phyloP scores from a whole-genome alignment of 257 asterid species.

The Solanum chiquidenum region DNA sequence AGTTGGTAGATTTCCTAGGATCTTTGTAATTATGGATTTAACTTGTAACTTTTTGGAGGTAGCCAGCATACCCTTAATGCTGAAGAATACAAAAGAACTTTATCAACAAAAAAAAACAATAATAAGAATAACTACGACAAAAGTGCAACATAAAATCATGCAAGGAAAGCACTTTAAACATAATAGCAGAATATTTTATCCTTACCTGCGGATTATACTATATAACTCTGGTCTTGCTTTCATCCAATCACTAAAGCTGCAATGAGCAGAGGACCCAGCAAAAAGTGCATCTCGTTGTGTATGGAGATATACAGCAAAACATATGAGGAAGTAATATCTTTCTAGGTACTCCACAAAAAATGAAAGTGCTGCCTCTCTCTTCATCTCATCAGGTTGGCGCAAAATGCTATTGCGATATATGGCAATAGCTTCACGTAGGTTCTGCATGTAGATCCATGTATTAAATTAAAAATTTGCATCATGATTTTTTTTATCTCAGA shows the following conservation, averaged over 20 bases:
- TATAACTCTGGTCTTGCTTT: slow-evolving; percentile 92
- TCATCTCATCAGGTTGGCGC: slow-evolving; percentile 95
- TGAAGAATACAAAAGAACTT: no score
- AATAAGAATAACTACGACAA: not conserved
- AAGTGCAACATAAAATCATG: not conserved
- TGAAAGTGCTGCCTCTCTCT: slow-evolving; percentile 93
- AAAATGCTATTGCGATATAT: slow-evolving; percentile 80
- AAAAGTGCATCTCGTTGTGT: slow-evolving; percentile 67
- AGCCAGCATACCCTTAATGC: no score
- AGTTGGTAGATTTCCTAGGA: no score
- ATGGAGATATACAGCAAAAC: slow-evolving; percentile 92
- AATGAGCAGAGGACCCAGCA: slow-evolving; percentile 43
- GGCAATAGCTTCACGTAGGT: slow-evolving; percentile 95
- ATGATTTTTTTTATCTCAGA: not conserved
- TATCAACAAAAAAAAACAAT: not conserved
- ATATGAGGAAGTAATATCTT: slow-evolving; percentile 95
- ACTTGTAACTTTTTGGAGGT: no score
- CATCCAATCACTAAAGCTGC: slow-evolving; percentile 96
- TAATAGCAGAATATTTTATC: not conserved
- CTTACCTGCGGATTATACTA: slow-evolving; percentile 87
- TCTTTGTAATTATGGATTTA: no score
- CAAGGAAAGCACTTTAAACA: not conserved
- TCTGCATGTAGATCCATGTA: slow-evolving; percentile 37
- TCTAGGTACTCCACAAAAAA: slow-evolving; percentile 96
- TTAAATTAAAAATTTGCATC: slow-evolving; percentile 6